These are phyloP conservation scores for Cyberlindnera subsufficiens DNA, from an alignment of 805 yeast species.

Conservation along the genomic window DNA sequence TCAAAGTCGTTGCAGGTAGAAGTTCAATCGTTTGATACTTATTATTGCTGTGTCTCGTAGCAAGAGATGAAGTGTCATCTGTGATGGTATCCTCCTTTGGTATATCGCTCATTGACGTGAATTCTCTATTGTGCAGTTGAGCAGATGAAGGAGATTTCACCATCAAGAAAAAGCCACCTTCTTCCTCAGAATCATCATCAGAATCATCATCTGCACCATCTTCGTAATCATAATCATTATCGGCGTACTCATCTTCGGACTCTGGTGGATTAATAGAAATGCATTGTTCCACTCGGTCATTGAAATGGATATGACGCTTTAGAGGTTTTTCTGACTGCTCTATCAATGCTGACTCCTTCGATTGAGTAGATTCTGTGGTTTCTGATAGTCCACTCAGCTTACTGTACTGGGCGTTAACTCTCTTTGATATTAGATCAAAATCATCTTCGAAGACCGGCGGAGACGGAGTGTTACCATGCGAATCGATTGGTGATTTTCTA, in stretches of 20 bases:
- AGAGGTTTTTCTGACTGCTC: not conserved
- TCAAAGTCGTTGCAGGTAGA: slow-evolving; percentile 82
- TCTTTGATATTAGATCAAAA: slow-evolving; percentile 20
- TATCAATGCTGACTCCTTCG: not conserved
- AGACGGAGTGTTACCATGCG: slow-evolving; percentile 9
- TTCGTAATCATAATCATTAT: slow-evolving; percentile 19
- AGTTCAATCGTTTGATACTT: slow-evolving; percentile 48
- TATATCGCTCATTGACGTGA: slow-evolving; percentile 3
- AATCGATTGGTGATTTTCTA: slow-evolving; percentile 5
- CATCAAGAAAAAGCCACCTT: slow-evolving; percentile 63
- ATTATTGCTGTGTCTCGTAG: not conserved
- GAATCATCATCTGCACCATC: slow-evolving; percentile 23
- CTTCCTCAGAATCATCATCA: slow-evolving; percentile 46
- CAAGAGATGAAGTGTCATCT: not conserved
- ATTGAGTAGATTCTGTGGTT: not conserved
- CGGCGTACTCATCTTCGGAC: slow-evolving; percentile 20
- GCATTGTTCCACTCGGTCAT: slow-evolving; percentile 92
- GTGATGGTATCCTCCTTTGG: slow-evolving; percentile 8
- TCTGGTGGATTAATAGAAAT: slow-evolving; percentile 47
- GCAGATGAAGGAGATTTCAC: slow-evolving; percentile 40
- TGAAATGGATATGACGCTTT: slow-evolving; percentile 79
- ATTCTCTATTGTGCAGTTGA: slow-evolving; percentile 15
- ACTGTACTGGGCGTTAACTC: slow-evolving; percentile 23
- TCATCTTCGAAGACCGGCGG: slow-evolving; percentile 24
- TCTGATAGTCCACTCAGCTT: not conserved